Conservation (phyloP, 768 basidiomycete species). For the Boletus sp. region DNA sequence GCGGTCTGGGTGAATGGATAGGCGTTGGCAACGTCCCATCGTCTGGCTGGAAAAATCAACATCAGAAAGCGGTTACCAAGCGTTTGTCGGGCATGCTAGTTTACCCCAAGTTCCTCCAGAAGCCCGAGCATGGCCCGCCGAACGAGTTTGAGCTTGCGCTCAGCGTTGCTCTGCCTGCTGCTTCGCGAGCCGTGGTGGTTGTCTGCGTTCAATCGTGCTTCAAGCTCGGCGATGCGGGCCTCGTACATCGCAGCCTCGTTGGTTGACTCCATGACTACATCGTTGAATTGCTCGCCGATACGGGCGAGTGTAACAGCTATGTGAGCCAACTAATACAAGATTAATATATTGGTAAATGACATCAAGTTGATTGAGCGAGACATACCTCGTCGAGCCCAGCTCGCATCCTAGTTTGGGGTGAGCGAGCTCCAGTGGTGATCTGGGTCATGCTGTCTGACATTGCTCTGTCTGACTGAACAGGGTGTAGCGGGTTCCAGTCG, state of each 20-base stretch:
- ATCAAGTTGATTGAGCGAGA: neutral
- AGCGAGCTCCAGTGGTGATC: neutral
- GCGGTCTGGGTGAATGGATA: constrained; percentile 11
- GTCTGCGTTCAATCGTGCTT: constrained; percentile 27
- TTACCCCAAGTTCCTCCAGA: constrained; percentile 41
- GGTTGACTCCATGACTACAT: constrained; percentile 17
- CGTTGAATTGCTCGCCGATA: constrained; percentile 33
- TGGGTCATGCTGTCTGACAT: constrained; percentile 3
- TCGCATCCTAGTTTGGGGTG: constrained; percentile 21
- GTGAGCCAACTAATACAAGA: constrained; percentile 19
- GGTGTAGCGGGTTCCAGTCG: neutral
- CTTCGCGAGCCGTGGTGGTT: constrained; percentile 28
- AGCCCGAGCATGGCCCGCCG: constrained; percentile 43
- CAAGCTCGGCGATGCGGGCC: constrained; percentile 38
- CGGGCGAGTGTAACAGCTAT: constrained; percentile 26
- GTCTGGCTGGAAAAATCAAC: constrained; percentile 14
- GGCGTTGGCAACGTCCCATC: constrained; percentile 14
- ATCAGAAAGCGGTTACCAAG: neutral
- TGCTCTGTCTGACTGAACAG: neutral
- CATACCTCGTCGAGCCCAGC: constrained; percentile 31
- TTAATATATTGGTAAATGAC: neutral
- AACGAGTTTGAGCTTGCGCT: constrained; percentile 33
- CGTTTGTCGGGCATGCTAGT: neutral
- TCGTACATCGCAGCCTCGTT: constrained; percentile 23
- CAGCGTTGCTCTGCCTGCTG: constrained; percentile 35